Conservation (phyloP, 441 rosid species). For the Manihot esculenta region DNA sequence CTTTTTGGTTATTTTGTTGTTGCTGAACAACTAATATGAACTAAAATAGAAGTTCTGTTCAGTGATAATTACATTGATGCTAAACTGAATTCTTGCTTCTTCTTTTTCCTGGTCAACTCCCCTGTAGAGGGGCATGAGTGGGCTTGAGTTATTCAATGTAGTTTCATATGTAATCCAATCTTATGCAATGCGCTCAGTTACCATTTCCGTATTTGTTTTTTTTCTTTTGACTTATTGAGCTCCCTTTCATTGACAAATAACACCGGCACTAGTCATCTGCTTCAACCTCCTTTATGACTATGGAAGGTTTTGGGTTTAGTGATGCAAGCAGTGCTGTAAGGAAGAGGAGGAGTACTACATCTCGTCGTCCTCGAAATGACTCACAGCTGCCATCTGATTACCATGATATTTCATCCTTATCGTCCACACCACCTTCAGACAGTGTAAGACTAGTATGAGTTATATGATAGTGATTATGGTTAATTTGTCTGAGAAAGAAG, state of each 20-base stretch:
- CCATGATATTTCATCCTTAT: slow-evolving; percentile 55
- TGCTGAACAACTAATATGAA: neutral
- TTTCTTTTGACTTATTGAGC: neutral
- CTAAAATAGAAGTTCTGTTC: neutral
- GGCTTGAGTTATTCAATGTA: neutral
- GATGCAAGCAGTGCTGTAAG: slow-evolving; percentile 55
- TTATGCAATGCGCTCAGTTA: neutral
- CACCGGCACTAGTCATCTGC: slow-evolving; percentile 24
- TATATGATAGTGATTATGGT: slow-evolving; percentile 20
- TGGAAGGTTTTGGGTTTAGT: slow-evolving; percentile 69
- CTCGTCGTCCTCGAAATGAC: slow-evolving; percentile 75
- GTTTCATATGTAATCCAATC: neutral
- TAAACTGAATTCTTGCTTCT: neutral
- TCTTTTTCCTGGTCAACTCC: neutral
- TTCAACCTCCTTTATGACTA: slow-evolving; percentile 15
- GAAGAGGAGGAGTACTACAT: slow-evolving; percentile 68
- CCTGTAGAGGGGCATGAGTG: neutral
- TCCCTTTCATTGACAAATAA: slow-evolving; percentile 7
- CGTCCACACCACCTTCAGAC: slow-evolving; percentile 68
- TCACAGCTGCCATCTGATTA: slow-evolving; percentile 47
- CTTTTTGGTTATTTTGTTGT: neutral
- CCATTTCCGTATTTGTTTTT: neutral
- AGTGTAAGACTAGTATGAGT: slow-evolving; percentile 38
- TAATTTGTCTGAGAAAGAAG: slow-evolving; percentile 12
- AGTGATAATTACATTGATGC: neutral